A percentile compares a stretch with the other conserved stretches of the same genome.
Conservation (phyloP, 371 early-diverging fungal species). For the Mortierella sp. region DNA sequence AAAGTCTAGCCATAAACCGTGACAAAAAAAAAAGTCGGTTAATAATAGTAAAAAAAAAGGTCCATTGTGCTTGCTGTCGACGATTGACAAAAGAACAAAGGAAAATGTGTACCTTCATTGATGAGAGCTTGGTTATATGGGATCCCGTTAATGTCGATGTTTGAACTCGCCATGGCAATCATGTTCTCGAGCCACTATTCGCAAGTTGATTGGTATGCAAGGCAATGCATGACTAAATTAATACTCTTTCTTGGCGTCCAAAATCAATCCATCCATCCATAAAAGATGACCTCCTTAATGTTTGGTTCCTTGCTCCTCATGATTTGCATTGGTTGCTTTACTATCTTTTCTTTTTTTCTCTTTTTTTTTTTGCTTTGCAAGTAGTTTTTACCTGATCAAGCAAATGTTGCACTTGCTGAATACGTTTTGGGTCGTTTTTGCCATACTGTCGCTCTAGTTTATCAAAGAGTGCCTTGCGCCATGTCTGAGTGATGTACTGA, state of each 20-base stretch:
- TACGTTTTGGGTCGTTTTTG: constrained; percentile 14
- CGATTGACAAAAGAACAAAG: neutral
- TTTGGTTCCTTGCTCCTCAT: too few species aligned
- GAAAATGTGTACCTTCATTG: constrained; percentile 31
- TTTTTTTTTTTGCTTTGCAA: neutral
- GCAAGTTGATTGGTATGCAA: too few species aligned
- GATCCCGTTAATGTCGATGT: constrained; percentile 52
- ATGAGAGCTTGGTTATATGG: constrained; percentile 46
- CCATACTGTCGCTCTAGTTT: constrained; percentile 21
- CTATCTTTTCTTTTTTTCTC: neutral
- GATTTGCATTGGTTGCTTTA: too few species aligned
- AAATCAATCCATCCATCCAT: too few species aligned
- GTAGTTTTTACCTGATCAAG: constrained; percentile 37
- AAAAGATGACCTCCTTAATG: neutral
- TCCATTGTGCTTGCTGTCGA: too few species aligned
- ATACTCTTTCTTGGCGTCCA: too few species aligned
- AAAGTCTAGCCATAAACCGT: constrained; percentile 14
- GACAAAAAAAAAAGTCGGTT: neutral
- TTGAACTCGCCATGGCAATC: constrained; percentile 35
- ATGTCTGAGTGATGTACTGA: constrained; percentile 35
- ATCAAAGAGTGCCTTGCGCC: constrained; percentile 27
- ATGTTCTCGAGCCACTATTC: constrained; percentile 47
- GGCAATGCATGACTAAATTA: too few species aligned
- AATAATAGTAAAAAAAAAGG: neutral
- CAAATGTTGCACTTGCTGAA: constrained; percentile 26